phyloP scores from a whole-genome alignment of 495 filamentous ascomycete species.

The Penicillium diatomitis region DNA sequence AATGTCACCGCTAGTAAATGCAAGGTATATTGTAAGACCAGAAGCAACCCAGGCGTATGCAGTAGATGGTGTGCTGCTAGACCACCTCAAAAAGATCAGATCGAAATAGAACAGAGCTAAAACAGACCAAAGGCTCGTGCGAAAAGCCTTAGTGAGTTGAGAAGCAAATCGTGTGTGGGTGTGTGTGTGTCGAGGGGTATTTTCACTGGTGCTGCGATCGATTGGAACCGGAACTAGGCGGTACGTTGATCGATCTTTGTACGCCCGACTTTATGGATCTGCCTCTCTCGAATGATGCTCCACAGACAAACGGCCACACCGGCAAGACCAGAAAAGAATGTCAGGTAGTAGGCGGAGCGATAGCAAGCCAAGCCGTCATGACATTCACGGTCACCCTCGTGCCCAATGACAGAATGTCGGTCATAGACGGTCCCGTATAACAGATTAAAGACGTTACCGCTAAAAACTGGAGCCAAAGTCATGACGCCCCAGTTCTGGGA shows the following conservation, averaged over 20 bases:
- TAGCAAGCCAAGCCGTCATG: constrained; percentile 76
- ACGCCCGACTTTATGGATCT: constrained; percentile 15
- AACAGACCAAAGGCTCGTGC: too few species aligned
- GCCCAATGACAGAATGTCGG: constrained; percentile 57
- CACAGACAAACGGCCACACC: constrained; percentile 63
- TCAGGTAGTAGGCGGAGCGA: constrained; percentile 68
- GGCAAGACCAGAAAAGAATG: constrained; percentile 62
- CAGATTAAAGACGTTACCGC: constrained; percentile 85
- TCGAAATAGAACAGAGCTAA: too few species aligned
- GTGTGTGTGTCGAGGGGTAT: too few species aligned
- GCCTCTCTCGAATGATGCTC: constrained; percentile 64
- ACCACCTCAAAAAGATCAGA: too few species aligned
- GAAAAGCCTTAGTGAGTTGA: too few species aligned
- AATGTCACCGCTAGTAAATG: neutral
- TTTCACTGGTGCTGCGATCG: too few species aligned
- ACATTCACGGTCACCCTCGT: constrained; percentile 64
- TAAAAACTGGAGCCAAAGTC: constrained; percentile 77
- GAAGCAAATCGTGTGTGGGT: too few species aligned
- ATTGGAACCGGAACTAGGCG: constrained; percentile 12
- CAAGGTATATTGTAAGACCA: constrained; percentile 4
- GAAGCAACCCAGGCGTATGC: too few species aligned
- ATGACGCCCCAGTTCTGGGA: constrained; percentile 92
- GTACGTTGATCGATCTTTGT: constrained; percentile 30
- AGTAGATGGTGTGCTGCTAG: too few species aligned
- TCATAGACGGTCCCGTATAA: constrained; percentile 75